Conservation (phyloP, 2,329 filamentous ascomycete species). For the Orbilia ellipsospora region DNA sequence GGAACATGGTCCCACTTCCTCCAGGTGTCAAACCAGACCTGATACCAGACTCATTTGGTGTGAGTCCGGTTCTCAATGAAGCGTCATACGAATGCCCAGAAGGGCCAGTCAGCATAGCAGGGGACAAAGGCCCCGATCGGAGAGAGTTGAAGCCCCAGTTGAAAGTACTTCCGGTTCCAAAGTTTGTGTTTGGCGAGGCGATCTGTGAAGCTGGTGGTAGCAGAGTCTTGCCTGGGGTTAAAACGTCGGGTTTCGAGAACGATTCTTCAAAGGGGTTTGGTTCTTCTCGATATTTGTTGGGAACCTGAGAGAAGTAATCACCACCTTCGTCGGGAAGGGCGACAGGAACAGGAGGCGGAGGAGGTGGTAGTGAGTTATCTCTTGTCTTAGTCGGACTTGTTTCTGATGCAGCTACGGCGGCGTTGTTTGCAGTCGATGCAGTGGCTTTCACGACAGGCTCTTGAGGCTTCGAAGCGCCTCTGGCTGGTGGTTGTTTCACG, state of each 20-base stretch:
- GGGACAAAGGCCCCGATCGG: conserved; percentile 90
- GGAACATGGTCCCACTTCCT: conserved; percentile 97
- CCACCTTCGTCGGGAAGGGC: conserved; percentile 63
- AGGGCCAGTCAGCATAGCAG: conserved; percentile 94
- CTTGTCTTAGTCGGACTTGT: conserved; percentile 53
- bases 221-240: conserved; percentile 74
- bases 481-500: conserved; percentile 27
- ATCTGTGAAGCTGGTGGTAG: conserved; percentile 89
- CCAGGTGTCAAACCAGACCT: conserved; percentile 92
- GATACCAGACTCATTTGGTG: conserved; percentile 94
- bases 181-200: conserved; percentile 85
- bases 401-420: conserved; percentile 8
- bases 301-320: conserved; percentile 66
- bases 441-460: conserved; percentile 28
- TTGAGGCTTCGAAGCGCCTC: conserved; percentile 24
- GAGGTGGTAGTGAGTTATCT: conserved; percentile 66
- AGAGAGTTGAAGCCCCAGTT: conserved; percentile 86
- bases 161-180: conserved; percentile 78
- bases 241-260: conserved; percentile 73
- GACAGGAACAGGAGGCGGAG: conserved; percentile 64
- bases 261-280: conserved; percentile 98
- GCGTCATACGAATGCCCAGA: conserved; percentile 75
- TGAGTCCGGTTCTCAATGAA: conserved; percentile 78
- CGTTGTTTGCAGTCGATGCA: conserved; percentile 18
- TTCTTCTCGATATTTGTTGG: conserved; percentile 76